These are phyloP conservation scores for Torulaspora pretoriensis DNA, from an alignment of 1,139 yeast genomes.

Conservation along the genomic window DNA sequence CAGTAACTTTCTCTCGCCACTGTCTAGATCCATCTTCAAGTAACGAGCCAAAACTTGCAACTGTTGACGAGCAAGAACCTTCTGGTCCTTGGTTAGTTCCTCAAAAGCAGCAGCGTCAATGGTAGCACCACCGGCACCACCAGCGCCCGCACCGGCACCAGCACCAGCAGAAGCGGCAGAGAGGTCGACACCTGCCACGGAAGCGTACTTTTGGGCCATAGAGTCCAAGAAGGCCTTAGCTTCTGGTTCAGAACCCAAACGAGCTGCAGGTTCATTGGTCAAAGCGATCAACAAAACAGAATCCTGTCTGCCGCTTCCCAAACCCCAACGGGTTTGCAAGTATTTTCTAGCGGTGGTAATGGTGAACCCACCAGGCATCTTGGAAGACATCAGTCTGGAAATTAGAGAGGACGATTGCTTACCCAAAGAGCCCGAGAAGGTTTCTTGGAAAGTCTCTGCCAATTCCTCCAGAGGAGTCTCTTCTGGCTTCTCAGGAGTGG, in stretches of 20 bases:
- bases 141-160: slow-evolving; percentile 48
- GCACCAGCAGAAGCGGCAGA: slow-evolving; percentile 57
- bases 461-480: slow-evolving; percentile 94
- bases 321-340: slow-evolving; percentile 85
- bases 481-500: slow-evolving; percentile 98
- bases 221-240: slow-evolving; percentile 87
- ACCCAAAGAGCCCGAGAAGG: slow-evolving; percentile 84
- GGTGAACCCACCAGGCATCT: slow-evolving; percentile 99
- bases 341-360: slow-evolving; percentile 88
- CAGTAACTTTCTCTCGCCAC: slow-evolving; percentile 81
- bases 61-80: slow-evolving; percentile 87
- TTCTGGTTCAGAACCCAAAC: slow-evolving; percentile 80
- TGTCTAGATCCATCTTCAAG: slow-evolving; percentile 84
- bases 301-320: slow-evolving; percentile 92
- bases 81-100: slow-evolving; percentile 86
- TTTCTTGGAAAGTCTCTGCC: slow-evolving; percentile 91
- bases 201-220: slow-evolving; percentile 79
- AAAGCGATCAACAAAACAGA: slow-evolving; percentile 76
- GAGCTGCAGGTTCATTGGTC: slow-evolving; percentile 84
- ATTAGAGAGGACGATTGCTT: slow-evolving; percentile 86
- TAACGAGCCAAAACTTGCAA: slow-evolving; percentile 92
- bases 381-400: slow-evolving; percentile 88
- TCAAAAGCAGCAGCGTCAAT: slow-evolving; percentile 96
- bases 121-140: slow-evolving; percentile 77
- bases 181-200: slow-evolving; percentile 73